Evolutionary conservation across 148 eudicot genomes (phyloP).

Genomic region (Fagopyrum esculentum): DNA sequence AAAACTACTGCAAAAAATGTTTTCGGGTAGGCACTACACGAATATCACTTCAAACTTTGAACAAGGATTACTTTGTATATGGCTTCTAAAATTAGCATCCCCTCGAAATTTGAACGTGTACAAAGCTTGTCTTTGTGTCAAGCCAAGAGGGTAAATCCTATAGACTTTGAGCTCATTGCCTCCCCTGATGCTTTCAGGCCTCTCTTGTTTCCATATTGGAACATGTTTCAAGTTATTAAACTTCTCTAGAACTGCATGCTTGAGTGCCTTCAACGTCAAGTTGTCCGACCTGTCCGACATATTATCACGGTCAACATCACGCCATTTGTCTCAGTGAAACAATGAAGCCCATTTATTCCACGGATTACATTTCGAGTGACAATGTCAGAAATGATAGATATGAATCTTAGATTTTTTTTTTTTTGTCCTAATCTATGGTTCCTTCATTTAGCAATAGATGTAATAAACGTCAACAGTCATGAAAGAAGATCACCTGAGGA

Average conservation of each 20-base stretch:
- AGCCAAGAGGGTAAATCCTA: conserved; percentile 69
- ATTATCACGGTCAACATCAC: background rate
- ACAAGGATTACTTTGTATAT: conserved; percentile 57
- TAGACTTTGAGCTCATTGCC: conserved; percentile 49
- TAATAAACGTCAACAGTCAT: too few species aligned
- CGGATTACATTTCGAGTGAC: too few species aligned
- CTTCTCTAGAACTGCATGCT: conserved; percentile 49
- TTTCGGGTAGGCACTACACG: conserved; percentile 26
- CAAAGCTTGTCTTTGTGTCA: conserved; percentile 80
- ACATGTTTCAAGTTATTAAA: conserved; percentile 51
- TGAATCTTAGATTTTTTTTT: too few species aligned
- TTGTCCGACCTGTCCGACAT: conserved; percentile 38
- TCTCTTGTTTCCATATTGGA: conserved; percentile 79
- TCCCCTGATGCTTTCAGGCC: conserved; percentile 71
- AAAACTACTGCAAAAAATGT: background rate
- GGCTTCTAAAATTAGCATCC: conserved; percentile 42
- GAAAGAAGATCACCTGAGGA: conserved; percentile 49
- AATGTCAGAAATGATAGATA: too few species aligned
- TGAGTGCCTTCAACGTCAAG: conserved; percentile 59
- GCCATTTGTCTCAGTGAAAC: too few species aligned
- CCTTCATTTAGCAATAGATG: too few species aligned
- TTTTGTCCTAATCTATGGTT: too few species aligned
- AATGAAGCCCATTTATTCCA: too few species aligned
- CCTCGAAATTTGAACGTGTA: conserved; percentile 56
- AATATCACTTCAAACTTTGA: conserved; percentile 83